Percentiles rank a stretch among this genome's conserved stretches.
Evolutionary conservation across 164 flowering plant species (phyloP).

Genomic region (Liquidambar formosana): DNA sequence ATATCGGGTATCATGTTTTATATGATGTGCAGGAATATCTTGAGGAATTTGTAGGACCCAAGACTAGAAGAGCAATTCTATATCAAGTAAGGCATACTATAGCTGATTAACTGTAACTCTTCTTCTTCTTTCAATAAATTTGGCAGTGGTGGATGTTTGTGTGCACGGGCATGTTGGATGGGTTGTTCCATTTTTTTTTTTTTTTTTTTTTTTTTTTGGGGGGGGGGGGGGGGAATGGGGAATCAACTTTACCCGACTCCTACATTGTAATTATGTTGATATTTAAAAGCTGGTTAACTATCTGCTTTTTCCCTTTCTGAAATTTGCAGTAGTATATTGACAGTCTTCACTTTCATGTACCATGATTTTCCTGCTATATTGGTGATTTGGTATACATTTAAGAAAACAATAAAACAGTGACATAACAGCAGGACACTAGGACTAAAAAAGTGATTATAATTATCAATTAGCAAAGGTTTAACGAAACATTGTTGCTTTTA

Average conservation of each 20-base stretch:
- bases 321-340: neutral
- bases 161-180: too few relatives aligned
- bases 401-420: too few relatives aligned
- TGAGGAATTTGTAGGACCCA: conserved; percentile 66
- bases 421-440: too few relatives aligned
- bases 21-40: conserved; percentile 82
- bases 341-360: too few relatives aligned
- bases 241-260: neutral
- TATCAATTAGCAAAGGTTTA: too few relatives aligned
- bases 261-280: neutral
- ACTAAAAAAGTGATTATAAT: too few relatives aligned
- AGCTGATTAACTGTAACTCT: neutral
- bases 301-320: neutral
- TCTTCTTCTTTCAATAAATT: too few relatives aligned
- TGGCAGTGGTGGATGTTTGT: too few relatives aligned
- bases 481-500: too few relatives aligned
- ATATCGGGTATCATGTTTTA: conserved; percentile 2
- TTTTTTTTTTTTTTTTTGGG: neutral
- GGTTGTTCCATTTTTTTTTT: too few relatives aligned
- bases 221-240: neutral
- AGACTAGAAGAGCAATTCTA: conserved; percentile 66
- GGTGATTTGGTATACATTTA: too few relatives aligned
- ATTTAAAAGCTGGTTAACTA: neutral
- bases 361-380: too few relatives aligned
- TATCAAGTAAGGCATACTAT: conserved; percentile 57